Base-by-base conservation (phyloP, 768 basidiomycete genomes). In the Leccinum variicolor region DNA sequence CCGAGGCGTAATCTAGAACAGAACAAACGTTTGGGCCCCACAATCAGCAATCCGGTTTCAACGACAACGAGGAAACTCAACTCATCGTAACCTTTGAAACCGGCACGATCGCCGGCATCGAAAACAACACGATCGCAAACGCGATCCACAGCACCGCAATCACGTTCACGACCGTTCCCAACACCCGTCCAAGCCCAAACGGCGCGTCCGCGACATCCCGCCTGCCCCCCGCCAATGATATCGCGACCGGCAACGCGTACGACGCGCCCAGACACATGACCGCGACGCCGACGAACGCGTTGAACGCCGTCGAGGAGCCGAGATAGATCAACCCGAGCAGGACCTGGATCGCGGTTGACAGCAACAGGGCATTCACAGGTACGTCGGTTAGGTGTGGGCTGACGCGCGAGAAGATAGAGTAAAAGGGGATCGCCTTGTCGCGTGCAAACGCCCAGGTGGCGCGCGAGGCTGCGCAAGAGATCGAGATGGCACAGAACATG, bases 361-460 rank as follows among this genome's bases (percentile, higher is more conserved):
- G 77, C 9, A 86, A 62, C 57, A 86, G 78, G 0, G 85, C 84
- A 61, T 85, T 82, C 43, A 85, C 71, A 0, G 86, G 86, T 5
- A 86, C 78, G 61, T 80, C 81, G 28, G 73, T 65, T 9, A 74
- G 58, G 39, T 68, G 61, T 8, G 71, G 67, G 43, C 75, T 74
- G 64, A 87, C 75, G 50, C 71, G 73, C 7, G 79, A 71, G 73
- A 86, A 86, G 56, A 74, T 64, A 11, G 57, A 50, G 34, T 81
- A 77, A 46, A 81, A 77, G 2, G 85, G 87, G 43, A 88, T 82
- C 1, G 83, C 87, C 58, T 78, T 78, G 71, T 88, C 87, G 3
- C 87, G 78, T 0, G 85, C 82, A 67, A 89, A 88, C 48, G 83
- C 83, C 87, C 86, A 88, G 3, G 86, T 87, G 29, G 83, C 81